Evolutionary conservation across 2,329 filamentous ascomycete species (phyloP).

Genomic region (Knoxdaviesia proteae): DNA sequence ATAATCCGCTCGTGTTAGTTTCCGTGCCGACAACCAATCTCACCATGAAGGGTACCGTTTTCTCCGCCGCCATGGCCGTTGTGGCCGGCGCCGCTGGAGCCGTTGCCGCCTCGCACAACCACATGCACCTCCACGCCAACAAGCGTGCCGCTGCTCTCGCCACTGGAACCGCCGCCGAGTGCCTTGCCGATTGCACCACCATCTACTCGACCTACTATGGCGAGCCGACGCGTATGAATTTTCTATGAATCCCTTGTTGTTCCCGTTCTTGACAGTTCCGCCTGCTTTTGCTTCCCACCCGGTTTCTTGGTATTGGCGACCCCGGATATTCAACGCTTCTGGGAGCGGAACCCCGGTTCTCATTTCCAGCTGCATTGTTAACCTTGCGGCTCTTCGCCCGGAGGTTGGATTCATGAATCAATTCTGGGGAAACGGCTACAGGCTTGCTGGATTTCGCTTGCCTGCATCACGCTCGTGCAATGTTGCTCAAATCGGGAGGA

Average conservation of each 20-base stretch:
- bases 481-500: no score
- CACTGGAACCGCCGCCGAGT: constrained; percentile 18
- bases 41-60: constrained; percentile 60
- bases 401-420: no score
- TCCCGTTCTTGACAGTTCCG: no score
- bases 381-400: no score
- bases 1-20: constrained; percentile 12
- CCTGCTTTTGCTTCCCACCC: neutral
- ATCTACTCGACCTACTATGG: constrained; percentile 53
- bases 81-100: constrained; percentile 26
- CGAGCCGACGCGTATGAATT: constrained; percentile 37
- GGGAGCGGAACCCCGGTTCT: neutral
- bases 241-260: neutral
- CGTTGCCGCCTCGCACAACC: constrained; percentile 10
- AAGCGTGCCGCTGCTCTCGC: constrained; percentile 27
- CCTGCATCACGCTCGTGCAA: no score
- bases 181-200: constrained; percentile 46
- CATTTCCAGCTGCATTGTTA: neutral
- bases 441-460: no score
- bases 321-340: neutral
- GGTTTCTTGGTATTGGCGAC: neutral
- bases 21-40: constrained; percentile 1
- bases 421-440: no score
- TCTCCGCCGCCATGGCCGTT: constrained; percentile 36
- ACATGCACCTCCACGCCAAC: constrained; percentile 43